Conservation (phyloP, 768 basidiomycete species). For the Kwoniella pini region DNA sequence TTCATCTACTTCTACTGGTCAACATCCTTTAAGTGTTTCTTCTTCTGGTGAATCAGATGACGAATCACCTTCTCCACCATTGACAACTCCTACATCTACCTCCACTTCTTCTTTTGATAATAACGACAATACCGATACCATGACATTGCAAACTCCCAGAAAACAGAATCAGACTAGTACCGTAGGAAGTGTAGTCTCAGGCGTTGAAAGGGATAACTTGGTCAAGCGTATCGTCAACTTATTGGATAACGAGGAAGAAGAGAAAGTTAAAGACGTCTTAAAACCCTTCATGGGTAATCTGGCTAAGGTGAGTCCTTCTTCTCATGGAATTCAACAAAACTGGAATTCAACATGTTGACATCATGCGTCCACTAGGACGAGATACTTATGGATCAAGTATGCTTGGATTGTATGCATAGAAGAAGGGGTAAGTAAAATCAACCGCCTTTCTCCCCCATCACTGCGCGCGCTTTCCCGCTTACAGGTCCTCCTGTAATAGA, state of each 20-base stretch:
- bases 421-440: constrained; percentile 74
- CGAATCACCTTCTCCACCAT: constrained; percentile 12
- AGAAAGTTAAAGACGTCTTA: constrained; percentile 74
- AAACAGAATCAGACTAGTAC: constrained; percentile 11
- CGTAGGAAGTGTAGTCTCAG: background rate
- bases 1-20: constrained; percentile 4
- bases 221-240: constrained; percentile 71
- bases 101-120: background rate
- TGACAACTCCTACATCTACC: background rate
- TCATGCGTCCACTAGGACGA: constrained; percentile 44
- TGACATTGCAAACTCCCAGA: constrained; percentile 24
- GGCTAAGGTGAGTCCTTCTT: constrained; percentile 53
- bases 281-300: constrained; percentile 65
- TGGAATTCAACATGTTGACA: no score
- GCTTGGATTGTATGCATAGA: constrained; percentile 93
- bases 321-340: no score
- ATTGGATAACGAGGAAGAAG: constrained; percentile 80
- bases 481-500: constrained; percentile 55
- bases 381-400: constrained; percentile 69
- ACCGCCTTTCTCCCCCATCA: background rate
- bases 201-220: constrained; percentile 62
- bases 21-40: constrained; percentile 52
- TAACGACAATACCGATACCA: background rate
- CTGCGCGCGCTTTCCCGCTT: constrained; percentile 51
- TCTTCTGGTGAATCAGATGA: constrained; percentile 46